Percentiles rank a stretch among this genome's conserved stretches.
Evolutionary conservation across 1,284 basidiomycete species (phyloP).

Genomic region (Heimioporus punctisporus): DNA sequence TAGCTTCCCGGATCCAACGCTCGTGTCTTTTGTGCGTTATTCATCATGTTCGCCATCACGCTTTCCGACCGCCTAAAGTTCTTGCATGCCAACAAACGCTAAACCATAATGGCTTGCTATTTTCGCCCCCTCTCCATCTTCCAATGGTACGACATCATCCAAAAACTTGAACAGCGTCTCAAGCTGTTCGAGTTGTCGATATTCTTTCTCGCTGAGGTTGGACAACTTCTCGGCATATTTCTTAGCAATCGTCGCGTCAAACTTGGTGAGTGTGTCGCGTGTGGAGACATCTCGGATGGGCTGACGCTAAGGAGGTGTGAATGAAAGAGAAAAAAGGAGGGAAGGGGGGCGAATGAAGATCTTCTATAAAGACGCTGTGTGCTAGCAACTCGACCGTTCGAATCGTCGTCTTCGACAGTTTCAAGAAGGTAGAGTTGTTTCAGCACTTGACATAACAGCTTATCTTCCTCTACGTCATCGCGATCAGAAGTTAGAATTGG

Average conservation of each 20-base stretch:
- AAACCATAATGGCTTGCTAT: conserved; percentile 41
- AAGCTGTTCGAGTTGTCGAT: conserved; percentile 57
- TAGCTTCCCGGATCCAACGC: conserved; percentile 27
- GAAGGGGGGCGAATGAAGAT: conserved; percentile 14
- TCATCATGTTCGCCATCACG: conserved; percentile 41
- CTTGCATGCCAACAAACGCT: too few relatives aligned
- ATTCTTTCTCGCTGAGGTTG: conserved; percentile 74
- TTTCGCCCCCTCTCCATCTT: conserved; percentile 58
- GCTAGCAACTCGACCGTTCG: conserved; percentile 67
- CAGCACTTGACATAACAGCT: conserved; percentile 80
- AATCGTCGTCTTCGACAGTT: conserved; percentile 65
- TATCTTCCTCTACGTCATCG: conserved; percentile 66
- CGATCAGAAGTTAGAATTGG: neutral
- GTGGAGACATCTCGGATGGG: too few relatives aligned
- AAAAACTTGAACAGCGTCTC: conserved; percentile 68
- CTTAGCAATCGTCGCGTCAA: conserved; percentile 74
- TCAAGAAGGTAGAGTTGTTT: conserved; percentile 79
- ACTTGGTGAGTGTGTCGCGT: conserved; percentile 81
- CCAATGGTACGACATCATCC: conserved; percentile 58
- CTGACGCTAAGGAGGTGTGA: conserved; percentile 44
- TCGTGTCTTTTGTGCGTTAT: conserved; percentile 27
- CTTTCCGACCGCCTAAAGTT: conserved; percentile 48
- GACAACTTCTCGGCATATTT: conserved; percentile 73
- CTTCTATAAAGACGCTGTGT: conserved; percentile 60
- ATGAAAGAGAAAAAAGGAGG: conserved; percentile 1